Evolutionary conservation across 176 grass and related monocot species (phyloP).

Genomic region (Cymbopogon citratus): DNA sequence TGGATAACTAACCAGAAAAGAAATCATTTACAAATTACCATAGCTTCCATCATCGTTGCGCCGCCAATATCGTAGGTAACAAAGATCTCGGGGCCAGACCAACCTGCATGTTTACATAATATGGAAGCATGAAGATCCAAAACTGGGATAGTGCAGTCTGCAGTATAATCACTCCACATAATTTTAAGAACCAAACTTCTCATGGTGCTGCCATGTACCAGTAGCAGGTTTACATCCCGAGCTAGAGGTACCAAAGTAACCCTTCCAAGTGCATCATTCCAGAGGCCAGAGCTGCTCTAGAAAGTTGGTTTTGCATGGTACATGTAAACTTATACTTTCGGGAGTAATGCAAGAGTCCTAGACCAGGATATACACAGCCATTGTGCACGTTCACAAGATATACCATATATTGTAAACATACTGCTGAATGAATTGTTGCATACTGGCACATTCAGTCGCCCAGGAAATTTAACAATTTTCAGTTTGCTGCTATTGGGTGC

Average conservation of each 20-base stretch:
- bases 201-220: slow-evolving; percentile 1
- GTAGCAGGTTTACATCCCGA: background rate
- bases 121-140: slow-evolving; percentile 12
- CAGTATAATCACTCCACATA: slow-evolving; percentile 7
- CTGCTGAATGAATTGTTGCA: background rate
- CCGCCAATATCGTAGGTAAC: slow-evolving; percentile 96
- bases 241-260: background rate
- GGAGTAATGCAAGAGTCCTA: background rate
- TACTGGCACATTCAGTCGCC: background rate
- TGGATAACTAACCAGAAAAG: slow-evolving; percentile 31
- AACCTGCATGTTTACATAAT: slow-evolving; percentile 55
- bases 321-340: background rate
- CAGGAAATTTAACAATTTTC: background rate
- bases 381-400: background rate
- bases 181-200: background rate
- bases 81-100: slow-evolving; percentile 95
- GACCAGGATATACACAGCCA: background rate
- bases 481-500: background rate
- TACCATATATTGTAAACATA: background rate
- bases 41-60: slow-evolving; percentile 99
- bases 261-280: background rate
- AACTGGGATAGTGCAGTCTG: slow-evolving; percentile 15
- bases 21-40: slow-evolving; percentile 42
- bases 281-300: slow-evolving; percentile 8
- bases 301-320: slow-evolving; percentile 5